Percentiles rank a stretch among this genome's conserved stretches.
Conservation (phyloP, 23 red algal species). For the Gracilaria domingensis region DNA sequence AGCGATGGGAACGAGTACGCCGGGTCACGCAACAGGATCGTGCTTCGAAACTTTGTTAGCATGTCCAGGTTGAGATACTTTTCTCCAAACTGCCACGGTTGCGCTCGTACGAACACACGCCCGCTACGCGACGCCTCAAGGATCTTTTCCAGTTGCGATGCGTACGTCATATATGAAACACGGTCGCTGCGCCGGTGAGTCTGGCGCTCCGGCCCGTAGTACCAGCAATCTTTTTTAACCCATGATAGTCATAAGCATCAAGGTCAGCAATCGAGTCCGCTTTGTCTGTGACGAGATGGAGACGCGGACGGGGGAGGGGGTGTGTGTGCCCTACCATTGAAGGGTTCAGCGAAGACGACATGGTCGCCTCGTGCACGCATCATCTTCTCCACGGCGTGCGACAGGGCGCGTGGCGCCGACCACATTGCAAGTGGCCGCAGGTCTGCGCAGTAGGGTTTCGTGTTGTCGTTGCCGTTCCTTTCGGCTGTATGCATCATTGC, state of each 20-base stretch:
- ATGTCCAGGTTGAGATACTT: neutral
- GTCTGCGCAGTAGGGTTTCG: neutral
- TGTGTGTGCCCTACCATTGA: neutral
- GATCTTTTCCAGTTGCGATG: neutral
- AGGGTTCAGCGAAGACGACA: neutral
- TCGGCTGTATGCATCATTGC: neutral
- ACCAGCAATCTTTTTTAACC: neutral
- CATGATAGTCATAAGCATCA: neutral
- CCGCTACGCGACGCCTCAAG: neutral
- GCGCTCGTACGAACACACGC: neutral
- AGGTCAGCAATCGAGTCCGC: too few species aligned
- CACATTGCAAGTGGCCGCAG: neutral
- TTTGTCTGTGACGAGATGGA: too few species aligned
- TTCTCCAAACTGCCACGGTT: neutral
- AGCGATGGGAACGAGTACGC: neutral
- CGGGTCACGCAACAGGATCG: neutral
- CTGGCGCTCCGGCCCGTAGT: neutral
- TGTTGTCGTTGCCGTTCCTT: neutral
- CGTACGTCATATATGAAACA: neutral
- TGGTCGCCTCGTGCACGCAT: neutral
- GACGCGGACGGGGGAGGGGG: too few species aligned
- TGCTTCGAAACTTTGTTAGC: neutral
- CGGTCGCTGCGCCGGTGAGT: neutral
- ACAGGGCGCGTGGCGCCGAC: neutral
- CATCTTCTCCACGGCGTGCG: neutral